Percentiles rank a stretch among this genome's conserved stretches.
Evolutionary conservation across 2,329 filamentous ascomycete genomes (phyloP).

Genomic region (Verticillium zaregamsianum): DNA sequence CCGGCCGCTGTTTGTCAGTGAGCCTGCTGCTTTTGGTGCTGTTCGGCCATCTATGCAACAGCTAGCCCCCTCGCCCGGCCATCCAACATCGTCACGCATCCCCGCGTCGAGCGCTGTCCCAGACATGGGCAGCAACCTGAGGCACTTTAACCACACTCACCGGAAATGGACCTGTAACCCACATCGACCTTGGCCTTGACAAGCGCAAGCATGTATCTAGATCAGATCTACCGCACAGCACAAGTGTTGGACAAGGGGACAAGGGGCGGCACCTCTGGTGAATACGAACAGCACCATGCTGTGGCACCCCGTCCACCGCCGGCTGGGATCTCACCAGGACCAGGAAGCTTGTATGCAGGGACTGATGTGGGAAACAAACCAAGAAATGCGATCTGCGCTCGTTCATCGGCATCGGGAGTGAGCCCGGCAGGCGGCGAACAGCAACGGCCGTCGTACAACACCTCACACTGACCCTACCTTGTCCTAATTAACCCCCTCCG

Average conservation of each 20-base stretch:
- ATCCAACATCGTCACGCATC: not conserved
- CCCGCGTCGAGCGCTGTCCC: not conserved
- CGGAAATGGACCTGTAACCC: not conserved
- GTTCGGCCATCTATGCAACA: not conserved
- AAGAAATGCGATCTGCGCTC: not conserved
- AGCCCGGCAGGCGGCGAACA: not conserved
- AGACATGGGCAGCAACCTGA: not conserved
- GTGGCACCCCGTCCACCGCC: constrained; percentile 56
- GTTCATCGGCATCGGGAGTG: not conserved
- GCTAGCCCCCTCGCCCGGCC: not conserved
- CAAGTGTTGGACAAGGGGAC: not conserved
- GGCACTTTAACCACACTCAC: not conserved
- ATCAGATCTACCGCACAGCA: not conserved
- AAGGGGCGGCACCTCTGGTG: not conserved
- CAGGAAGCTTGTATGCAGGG: constrained; percentile 9
- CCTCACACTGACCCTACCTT: not conserved
- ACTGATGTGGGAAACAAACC: not conserved
- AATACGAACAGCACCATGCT: not conserved
- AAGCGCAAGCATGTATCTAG: not conserved
- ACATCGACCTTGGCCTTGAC: not conserved
- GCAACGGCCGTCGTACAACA: not conserved
- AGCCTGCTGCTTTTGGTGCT: not conserved
- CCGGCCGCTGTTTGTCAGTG: not conserved
- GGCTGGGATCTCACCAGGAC: constrained; percentile 56
- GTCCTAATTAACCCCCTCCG: not conserved